These are phyloP conservation scores for Diplodia scrobiculata DNA, from an alignment of 2,329 filamentous ascomycete genomes.

Conservation along the genomic window DNA sequence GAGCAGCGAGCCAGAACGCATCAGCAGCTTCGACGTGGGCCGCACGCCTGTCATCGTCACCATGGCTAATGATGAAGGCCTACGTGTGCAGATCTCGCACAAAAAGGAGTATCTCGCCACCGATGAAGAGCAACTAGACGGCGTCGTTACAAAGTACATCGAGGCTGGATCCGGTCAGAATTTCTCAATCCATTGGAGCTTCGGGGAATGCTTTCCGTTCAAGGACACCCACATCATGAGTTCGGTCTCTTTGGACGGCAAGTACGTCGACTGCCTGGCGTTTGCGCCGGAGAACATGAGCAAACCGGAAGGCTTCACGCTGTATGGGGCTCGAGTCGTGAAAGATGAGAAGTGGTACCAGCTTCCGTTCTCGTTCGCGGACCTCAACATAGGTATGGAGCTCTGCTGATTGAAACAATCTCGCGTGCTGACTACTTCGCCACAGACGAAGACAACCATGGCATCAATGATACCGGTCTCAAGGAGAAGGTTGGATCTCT, in stretches of 20 bases:
- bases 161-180: slow-evolving; percentile 36
- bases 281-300: background rate
- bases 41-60: no score
- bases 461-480: background rate
- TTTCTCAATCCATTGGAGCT: slow-evolving; percentile 33
- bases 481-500: slow-evolving; percentile 15
- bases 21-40: background rate
- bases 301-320: background rate
- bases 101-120: slow-evolving; percentile 37
- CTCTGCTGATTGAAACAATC: background rate
- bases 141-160: slow-evolving; percentile 38
- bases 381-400: slow-evolving; percentile 1
- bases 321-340: background rate
- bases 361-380: background rate
- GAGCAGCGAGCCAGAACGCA: background rate
- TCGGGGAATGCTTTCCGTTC: slow-evolving; percentile 26
- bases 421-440: background rate
- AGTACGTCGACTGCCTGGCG: background rate
- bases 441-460: background rate
- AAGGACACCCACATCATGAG: slow-evolving; percentile 30
- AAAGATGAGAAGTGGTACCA: background rate
- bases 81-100: background rate
- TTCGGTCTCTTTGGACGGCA: slow-evolving; percentile 33
- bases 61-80: background rate
- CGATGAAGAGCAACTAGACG: slow-evolving; percentile 3